These are phyloP conservation scores for Cunninghamia lanceolata DNA, from an alignment of 75 land plant species.

Conservation along the genomic window DNA sequence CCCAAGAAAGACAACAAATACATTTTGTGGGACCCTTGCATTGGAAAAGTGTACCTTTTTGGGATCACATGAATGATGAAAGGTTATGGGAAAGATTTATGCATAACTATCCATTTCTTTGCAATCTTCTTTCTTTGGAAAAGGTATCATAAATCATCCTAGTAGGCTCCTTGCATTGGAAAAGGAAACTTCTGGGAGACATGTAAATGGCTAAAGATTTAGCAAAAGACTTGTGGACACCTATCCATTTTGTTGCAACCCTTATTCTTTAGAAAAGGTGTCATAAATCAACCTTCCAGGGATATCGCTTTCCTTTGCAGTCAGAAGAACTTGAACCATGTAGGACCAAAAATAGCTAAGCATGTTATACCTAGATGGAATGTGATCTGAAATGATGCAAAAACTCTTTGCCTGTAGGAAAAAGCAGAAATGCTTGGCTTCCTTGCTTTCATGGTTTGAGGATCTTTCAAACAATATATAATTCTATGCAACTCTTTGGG, in stretches of 20 bases:
- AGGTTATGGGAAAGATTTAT: background rate
- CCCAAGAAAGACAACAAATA: background rate
- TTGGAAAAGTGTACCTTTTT: background rate
- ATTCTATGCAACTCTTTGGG: background rate
- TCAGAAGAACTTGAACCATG: too few relatives aligned
- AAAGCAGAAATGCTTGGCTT: background rate
- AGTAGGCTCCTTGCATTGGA: background rate
- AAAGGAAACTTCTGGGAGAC: background rate
- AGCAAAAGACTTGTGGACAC: background rate
- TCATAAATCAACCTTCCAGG: background rate
- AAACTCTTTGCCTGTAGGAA: background rate
- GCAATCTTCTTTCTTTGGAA: background rate
- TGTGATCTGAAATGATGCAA: background rate
- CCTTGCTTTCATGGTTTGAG: background rate
- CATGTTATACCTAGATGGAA: background rate
- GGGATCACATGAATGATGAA: background rate
- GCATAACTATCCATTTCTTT: background rate
- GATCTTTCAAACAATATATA: background rate
- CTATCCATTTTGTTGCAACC: background rate
- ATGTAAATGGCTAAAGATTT: background rate
- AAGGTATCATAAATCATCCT: too few relatives aligned
- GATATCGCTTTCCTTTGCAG: background rate
- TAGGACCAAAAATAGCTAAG: background rate
- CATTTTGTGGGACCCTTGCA: background rate
- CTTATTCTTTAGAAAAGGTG: background rate